A percentile compares a stretch with the other conserved stretches of the same genome.
Evolutionary conservation across 2,329 filamentous ascomycete genomes (phyloP).

Genomic region (Pseudogymnoascus verrucosus): DNA sequence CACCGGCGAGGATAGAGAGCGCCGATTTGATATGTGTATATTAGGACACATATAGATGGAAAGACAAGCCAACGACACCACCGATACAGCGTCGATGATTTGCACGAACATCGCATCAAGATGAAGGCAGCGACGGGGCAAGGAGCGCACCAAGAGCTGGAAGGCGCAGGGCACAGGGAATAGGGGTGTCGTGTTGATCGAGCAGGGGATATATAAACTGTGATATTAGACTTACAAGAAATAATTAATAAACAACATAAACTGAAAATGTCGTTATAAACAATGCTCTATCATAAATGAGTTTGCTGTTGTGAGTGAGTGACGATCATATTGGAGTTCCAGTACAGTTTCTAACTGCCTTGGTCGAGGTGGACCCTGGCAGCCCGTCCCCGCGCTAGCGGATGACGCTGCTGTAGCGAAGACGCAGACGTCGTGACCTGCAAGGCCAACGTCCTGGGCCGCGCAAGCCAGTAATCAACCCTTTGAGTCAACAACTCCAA

Average conservation of each 20-base stretch:
- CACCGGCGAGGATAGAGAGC: neutral
- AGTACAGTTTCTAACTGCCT: constrained; percentile 1
- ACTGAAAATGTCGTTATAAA: neutral
- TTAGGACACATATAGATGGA: constrained; percentile 1
- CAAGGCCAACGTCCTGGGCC: constrained; percentile 6
- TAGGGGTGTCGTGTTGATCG: neutral
- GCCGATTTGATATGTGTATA: neutral
- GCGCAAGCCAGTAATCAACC: neutral
- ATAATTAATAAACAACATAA: constrained; percentile 1
- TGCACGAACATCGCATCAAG: neutral
- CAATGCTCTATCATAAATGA: neutral
- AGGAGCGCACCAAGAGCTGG: constrained; percentile 26
- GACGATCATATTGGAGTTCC: neutral
- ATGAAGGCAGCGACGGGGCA: neutral
- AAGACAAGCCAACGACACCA: neutral
- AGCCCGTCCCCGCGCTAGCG: neutral
- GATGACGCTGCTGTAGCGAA: constrained; percentile 8
- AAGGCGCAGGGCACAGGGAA: constrained; percentile 16
- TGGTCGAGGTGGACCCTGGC: constrained; percentile 1
- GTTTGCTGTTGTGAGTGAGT: neutral
- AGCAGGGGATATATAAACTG: neutral
- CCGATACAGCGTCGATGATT: neutral
- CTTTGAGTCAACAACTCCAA: neutral
- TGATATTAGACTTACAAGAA: neutral
- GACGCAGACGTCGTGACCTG: constrained; percentile 8